phyloP scores from a whole-genome alignment of 148 eudicot species.

The Bassia scoparia region DNA sequence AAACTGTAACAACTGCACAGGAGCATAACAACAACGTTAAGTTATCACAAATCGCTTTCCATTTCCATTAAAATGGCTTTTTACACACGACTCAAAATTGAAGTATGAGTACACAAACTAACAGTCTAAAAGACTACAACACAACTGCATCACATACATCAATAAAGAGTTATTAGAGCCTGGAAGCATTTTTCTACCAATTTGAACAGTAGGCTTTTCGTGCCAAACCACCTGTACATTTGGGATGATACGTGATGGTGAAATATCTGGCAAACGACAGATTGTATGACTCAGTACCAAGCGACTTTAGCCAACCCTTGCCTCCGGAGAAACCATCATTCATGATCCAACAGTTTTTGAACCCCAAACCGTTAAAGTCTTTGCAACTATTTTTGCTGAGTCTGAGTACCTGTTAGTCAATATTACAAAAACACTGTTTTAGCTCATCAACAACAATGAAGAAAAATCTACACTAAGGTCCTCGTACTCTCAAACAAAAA shows the following conservation, averaged over 20 bases:
- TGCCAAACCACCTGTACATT: conserved; percentile 54
- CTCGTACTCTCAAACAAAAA: not conserved
- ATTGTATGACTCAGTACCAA: conserved; percentile 67
- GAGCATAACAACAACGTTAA: not conserved
- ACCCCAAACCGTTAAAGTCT: conserved; percentile 67
- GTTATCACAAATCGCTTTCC: conserved; percentile 15
- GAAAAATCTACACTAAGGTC: not conserved
- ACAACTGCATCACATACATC: not conserved
- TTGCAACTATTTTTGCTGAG: conserved; percentile 77
- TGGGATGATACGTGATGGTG: conserved; percentile 72
- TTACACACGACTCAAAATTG: conserved; percentile 16
- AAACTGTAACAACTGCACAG: not conserved
- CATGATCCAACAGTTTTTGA: conserved; percentile 74
- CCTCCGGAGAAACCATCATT: conserved; percentile 86
- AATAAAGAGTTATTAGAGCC: conserved; percentile 38
- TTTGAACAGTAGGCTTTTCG: conserved; percentile 44
- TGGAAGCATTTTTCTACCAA: conserved; percentile 54
- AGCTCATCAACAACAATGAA: not conserved
- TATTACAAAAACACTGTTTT: conserved; percentile 3
- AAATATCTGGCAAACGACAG: conserved; percentile 56
- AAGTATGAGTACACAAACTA: conserved; percentile 14
- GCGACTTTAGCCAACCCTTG: conserved; percentile 83
- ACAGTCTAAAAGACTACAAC: not conserved
- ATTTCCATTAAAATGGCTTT: conserved; percentile 21
- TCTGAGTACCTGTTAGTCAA: conserved; percentile 56